Percentiles rank a stretch among this genome's conserved stretches.
Evolutionary conservation across 2,329 filamentous ascomycete species (phyloP).

Genomic region (Pestalotiopsis sp.): DNA sequence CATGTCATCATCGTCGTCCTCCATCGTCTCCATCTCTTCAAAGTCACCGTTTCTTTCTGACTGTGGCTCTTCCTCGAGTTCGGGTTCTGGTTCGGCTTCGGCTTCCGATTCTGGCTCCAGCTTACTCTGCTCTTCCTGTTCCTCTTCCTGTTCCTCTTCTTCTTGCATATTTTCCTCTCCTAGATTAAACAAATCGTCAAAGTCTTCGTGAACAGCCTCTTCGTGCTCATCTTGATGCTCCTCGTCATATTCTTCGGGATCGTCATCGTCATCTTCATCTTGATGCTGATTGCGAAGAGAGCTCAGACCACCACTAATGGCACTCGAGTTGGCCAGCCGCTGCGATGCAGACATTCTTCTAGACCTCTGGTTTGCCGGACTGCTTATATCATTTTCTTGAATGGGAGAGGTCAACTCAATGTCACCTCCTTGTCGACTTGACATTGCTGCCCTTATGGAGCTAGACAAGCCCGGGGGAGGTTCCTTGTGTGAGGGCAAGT

Average conservation of each 20-base stretch:
- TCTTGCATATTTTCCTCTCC: constrained; percentile 10
- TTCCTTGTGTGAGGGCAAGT: constrained; percentile 8
- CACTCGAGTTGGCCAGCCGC: constrained; percentile 20
- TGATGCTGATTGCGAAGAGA: constrained; percentile 18
- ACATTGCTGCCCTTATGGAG: constrained; percentile 21
- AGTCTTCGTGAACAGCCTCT: background rate
- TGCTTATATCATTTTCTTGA: constrained; percentile 16
- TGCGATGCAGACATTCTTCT: constrained; percentile 19
- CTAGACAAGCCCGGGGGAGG: constrained; percentile 17
- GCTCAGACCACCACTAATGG: constrained; percentile 16
- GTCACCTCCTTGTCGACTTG: constrained; percentile 19
- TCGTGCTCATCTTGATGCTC: constrained; percentile 15
- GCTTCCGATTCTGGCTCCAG: constrained; percentile 1
- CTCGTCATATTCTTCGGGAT: constrained; percentile 15
- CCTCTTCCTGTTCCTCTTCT: constrained; percentile 9
- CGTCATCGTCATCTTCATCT: constrained; percentile 20
- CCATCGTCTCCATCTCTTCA: constrained; percentile 17
- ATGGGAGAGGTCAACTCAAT: constrained; percentile 17
- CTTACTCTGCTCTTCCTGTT: constrained; percentile 4
- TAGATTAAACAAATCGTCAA: constrained; percentile 12
- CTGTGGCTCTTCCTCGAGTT: constrained; percentile 17
- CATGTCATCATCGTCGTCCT: constrained; percentile 24
- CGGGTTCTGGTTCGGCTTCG: background rate
- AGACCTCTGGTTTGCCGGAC: constrained; percentile 16
- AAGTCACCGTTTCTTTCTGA: background rate